Evolutionary conservation across 306 rosid genomes (phyloP).

Genomic region (Cucurbita argyrosperma): DNA sequence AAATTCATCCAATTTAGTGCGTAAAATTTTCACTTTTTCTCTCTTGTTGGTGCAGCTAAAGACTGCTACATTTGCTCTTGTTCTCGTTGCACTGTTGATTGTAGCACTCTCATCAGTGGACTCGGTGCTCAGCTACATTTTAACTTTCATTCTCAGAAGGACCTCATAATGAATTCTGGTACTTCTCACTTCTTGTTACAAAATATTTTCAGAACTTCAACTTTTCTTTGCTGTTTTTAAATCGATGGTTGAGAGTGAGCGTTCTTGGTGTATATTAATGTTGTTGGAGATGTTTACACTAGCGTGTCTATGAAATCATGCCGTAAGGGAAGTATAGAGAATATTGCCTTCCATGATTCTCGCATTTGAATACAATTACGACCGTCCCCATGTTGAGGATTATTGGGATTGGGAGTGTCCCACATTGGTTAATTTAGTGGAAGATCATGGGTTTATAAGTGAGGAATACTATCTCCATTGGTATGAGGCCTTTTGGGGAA

Average conservation of each 20-base stretch:
- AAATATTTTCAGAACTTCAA: background rate
- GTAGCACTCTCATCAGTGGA: constrained; percentile 67
- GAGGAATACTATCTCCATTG: too few species aligned
- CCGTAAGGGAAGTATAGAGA: background rate
- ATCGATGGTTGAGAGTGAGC: background rate
- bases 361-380: background rate
- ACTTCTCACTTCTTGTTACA: background rate
- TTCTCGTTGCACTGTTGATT: constrained; percentile 59
- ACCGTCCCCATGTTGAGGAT: too few species aligned
- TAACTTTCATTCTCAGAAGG: constrained; percentile 50
- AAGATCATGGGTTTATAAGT: too few species aligned
- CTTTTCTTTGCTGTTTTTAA: background rate
- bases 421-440: too few species aligned
- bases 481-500: too few species aligned
- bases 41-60: constrained; percentile 43
- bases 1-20: background rate
- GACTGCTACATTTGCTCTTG: constrained; percentile 71
- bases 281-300: background rate
- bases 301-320: background rate
- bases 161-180: constrained; percentile 5
- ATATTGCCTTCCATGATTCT: background rate
- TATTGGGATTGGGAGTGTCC: too few species aligned
- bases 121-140: constrained; percentile 49
- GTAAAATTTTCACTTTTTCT: background rate
- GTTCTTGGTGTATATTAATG: background rate